phyloP scores from a whole-genome alignment of 805 yeast species.

The Candida tallmaniae region DNA sequence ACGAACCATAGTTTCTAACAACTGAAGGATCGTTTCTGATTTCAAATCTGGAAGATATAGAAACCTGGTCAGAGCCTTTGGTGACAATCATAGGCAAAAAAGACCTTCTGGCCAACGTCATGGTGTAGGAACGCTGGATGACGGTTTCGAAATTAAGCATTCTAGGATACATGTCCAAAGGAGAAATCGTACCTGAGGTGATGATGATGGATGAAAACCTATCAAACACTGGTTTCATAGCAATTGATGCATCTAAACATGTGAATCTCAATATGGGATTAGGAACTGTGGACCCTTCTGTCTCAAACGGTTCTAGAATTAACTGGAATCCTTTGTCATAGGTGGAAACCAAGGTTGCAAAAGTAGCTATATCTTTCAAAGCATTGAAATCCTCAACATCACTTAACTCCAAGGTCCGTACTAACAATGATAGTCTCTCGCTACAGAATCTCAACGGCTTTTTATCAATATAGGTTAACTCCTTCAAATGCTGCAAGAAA shows the following conservation, averaged over 20 bases:
- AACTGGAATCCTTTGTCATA: constrained; percentile 90
- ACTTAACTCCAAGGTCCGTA: constrained; percentile 79
- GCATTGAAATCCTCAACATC: constrained; percentile 93
- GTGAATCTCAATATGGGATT: constrained; percentile 92
- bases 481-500: constrained; percentile 88
- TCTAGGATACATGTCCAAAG: constrained; percentile 88
- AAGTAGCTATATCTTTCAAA: constrained; percentile 90
- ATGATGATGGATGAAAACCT: constrained; percentile 88
- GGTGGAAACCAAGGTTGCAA: constrained; percentile 93
- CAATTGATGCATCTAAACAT: constrained; percentile 96
- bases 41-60: constrained; percentile 93
- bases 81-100: constrained; percentile 95
- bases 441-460: constrained; percentile 92
- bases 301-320: constrained; percentile 92
- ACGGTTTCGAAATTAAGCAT: constrained; percentile 34
- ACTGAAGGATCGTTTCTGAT: constrained; percentile 97
- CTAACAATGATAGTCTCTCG: constrained; percentile 82
- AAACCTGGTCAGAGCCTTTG: constrained; percentile 97
- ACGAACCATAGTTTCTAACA: constrained; percentile 92
- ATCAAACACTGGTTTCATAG: constrained; percentile 95
- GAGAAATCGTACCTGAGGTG: constrained; percentile 97
- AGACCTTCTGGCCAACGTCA: constrained; percentile 90
- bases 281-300: constrained; percentile 91
- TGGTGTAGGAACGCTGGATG: constrained; percentile 89
- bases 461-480: constrained; percentile 84